Evolutionary conservation across 257 asterid genomes (phyloP), one percentile per base, ranked within the genome.

Genomic region (Misopates orontium): DNA sequence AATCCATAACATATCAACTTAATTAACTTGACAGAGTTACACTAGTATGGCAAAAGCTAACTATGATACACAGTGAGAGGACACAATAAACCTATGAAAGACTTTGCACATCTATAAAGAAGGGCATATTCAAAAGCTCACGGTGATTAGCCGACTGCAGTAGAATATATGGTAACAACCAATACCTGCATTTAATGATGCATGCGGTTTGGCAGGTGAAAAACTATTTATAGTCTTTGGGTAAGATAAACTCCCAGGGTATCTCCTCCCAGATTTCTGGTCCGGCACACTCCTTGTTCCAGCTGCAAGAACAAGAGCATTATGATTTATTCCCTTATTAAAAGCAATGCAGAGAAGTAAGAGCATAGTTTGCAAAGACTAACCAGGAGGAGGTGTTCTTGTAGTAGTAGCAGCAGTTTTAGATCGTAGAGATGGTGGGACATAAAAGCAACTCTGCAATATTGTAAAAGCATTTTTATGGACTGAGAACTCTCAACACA

Each of bases 321-420:
- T 62, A 75, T 11, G 66, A 9, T 45, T 14, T 1, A 2, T 63
- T 18, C 17, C 51, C 8, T 25, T 5, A 53, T 10, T 36, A 56
- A 14, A 62, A 72, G 20, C 15, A 22, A 50, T 10, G 4, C 7
- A 64, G 19, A 45, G 45, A 66, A 28, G 53, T 19, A 71, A 19
- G 20, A 58, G 19, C 53, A 39, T n/a, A 47, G 44, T 16, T 28
- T 16, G 8, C 21, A 42, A 64, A 52, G 49, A 75, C 87, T 67
- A 58, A 91, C 98, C 96, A 48, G 94, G 58, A 67, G 87, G 81
- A 72, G 88, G 88, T 28, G 94, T 81, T 77, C 83, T 83, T 16
- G 80, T 67, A 52, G 59, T 61, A 70, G 78, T 65, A 72, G 85
- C 70, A 72, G 79, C 67, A 75, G 86, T 64, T 64, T 80, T 82